phyloP scores from a whole-genome alignment of 2,329 filamentous ascomycete species.

The Fusarium chaquense region DNA sequence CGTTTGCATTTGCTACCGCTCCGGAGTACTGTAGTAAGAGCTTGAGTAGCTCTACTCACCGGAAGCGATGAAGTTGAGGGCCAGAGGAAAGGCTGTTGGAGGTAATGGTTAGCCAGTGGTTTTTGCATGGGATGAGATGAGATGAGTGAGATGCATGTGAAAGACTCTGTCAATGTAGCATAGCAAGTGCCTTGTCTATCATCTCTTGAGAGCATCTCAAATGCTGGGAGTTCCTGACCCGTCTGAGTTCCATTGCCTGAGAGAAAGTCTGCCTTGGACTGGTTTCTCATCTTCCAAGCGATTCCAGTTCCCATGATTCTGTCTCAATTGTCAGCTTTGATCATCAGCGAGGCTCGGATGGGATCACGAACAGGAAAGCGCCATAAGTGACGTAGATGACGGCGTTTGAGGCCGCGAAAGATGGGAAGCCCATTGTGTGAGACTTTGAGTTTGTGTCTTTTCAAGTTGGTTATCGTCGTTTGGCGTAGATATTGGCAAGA shows the following conservation, averaged over 20 bases:
- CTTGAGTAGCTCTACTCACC: slow-evolving; percentile 74
- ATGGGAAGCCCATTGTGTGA: slow-evolving; percentile 76
- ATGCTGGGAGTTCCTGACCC: slow-evolving; percentile 66
- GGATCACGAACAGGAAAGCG: slow-evolving; percentile 74
- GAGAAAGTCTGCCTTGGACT: slow-evolving; percentile 78
- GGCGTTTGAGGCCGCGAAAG: slow-evolving; percentile 82
- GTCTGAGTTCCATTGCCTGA: slow-evolving; percentile 85
- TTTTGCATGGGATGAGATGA: neutral
- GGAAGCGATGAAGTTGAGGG: slow-evolving; percentile 90
- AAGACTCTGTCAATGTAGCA: neutral
- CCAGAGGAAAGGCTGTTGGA: slow-evolving; percentile 77
- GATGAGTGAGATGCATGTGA: slow-evolving; percentile 9
- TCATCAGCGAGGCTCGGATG: slow-evolving; percentile 1
- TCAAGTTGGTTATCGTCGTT: neutral
- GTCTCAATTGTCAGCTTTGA: slow-evolving; percentile 31
- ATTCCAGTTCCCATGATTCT: slow-evolving; percentile 73
- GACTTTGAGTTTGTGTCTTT: neutral
- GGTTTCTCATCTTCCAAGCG: slow-evolving; percentile 69
- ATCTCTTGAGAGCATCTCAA: slow-evolving; percentile 10
- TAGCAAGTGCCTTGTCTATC: neutral
- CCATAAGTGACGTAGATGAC: slow-evolving; percentile 85
- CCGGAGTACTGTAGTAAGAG: slow-evolving; percentile 54
- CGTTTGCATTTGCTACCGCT: slow-evolving; percentile 69
- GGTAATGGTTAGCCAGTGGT: slow-evolving; percentile 48
- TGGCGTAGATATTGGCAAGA: neutral